Evolutionary conservation across 1,139 yeast species (phyloP).

Genomic region (Blastobotrys arbuscula): DNA sequence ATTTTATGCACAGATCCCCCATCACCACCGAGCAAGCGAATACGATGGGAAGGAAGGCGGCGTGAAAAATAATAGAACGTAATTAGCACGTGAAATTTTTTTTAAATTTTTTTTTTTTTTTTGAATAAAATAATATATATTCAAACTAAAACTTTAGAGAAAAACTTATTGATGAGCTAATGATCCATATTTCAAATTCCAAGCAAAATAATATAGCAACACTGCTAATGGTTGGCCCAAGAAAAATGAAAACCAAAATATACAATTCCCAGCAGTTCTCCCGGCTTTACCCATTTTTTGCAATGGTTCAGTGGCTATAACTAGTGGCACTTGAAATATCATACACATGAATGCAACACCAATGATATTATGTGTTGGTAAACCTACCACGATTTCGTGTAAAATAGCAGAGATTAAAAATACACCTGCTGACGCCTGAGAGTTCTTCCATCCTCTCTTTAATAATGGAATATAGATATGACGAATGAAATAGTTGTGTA

Average conservation of each 20-base stretch:
- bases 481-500: constrained; percentile 55
- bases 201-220: constrained; percentile 40
- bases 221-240: constrained; percentile 44
- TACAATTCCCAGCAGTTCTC: constrained; percentile 40
- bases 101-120: too few relatives aligned
- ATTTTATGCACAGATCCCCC: too few relatives aligned
- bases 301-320: constrained; percentile 37
- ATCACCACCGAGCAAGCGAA: too few relatives aligned
- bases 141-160: neutral
- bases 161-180: constrained; percentile 3
- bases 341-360: constrained; percentile 43
- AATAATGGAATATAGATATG: constrained; percentile 49
- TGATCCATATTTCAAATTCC: constrained; percentile 36
- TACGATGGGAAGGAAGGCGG: too few relatives aligned
- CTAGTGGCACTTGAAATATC: constrained; percentile 40
- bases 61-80: too few relatives aligned
- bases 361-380: constrained; percentile 42
- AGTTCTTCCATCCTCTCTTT: constrained; percentile 31
- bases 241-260: constrained; percentile 42
- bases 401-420: constrained; percentile 41
- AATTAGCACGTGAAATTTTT: too few relatives aligned
- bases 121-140: neutral
- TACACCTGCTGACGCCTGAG: constrained; percentile 33
- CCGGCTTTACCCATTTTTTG: constrained; percentile 38
- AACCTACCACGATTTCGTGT: constrained; percentile 44